Evolutionary conservation across 108 stramenopile species (phyloP).

Genomic region (Nitzschia inconspicua): DNA sequence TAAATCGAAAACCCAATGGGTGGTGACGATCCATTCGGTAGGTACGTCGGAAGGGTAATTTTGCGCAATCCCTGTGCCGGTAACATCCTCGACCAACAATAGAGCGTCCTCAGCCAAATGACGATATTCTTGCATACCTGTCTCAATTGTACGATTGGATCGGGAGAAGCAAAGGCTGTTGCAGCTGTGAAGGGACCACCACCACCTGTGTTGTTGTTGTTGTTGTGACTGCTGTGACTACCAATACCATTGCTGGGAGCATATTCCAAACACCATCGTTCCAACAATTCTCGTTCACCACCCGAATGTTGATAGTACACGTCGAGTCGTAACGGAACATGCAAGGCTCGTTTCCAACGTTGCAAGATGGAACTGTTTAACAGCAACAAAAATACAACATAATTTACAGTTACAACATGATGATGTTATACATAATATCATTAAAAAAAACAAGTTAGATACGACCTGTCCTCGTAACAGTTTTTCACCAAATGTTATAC

Average conservation of each 20-base stretch:
- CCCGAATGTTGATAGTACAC: slow-evolving; percentile 70
- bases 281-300: slow-evolving; percentile 62
- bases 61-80: slow-evolving; percentile 53
- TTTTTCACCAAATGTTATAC: no score
- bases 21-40: not conserved
- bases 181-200: not conserved
- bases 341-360: slow-evolving; percentile 46
- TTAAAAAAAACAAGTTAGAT: no score
- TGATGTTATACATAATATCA: not conserved
- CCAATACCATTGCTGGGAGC: slow-evolving; percentile 13
- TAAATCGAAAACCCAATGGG: slow-evolving; percentile 59
- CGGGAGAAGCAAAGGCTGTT: slow-evolving; percentile 4
- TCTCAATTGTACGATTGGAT: slow-evolving; percentile 67
- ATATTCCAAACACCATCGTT: slow-evolving; percentile 86
- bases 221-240: slow-evolving; percentile 2
- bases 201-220: no score
- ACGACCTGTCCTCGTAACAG: no score
- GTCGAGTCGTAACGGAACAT: slow-evolving; percentile 80
- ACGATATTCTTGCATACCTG: slow-evolving; percentile 73
- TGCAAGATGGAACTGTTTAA: slow-evolving; percentile 40
- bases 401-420: not conserved
- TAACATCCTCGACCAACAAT: slow-evolving; percentile 66
- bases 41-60: not conserved
- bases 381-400: not conserved
- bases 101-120: slow-evolving; percentile 57